Percentiles rank a stretch among this genome's conserved stretches.
Evolutionary conservation across 2,329 filamentous ascomycete species (phyloP).

Genomic region (Spiromastix sp.): DNA sequence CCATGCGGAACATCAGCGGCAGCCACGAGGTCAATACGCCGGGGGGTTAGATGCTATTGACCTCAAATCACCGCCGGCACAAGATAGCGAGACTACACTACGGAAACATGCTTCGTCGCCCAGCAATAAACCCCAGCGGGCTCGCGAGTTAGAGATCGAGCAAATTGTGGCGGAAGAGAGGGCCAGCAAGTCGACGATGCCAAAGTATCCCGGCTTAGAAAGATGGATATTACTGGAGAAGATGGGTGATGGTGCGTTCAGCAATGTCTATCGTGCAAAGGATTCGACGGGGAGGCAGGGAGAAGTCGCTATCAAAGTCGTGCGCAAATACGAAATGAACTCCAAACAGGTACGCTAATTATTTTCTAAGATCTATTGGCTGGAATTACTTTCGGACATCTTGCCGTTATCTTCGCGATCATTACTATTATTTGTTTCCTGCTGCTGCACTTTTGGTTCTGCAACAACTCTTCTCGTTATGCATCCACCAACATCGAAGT

Average conservation of each 20-base stretch:
- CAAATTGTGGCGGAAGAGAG: constrained; percentile 88
- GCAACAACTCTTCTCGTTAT: too few relatives aligned
- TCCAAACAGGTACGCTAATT: constrained; percentile 76
- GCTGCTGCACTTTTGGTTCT: too few relatives aligned
- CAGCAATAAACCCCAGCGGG: constrained; percentile 40
- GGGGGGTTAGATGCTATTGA: constrained; percentile 53
- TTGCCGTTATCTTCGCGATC: too few relatives aligned
- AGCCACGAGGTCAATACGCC: constrained; percentile 35
- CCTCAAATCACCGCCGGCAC: constrained; percentile 46
- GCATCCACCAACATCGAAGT: constrained; percentile 41
- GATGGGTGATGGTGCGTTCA: constrained; percentile 98
- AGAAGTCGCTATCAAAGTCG: constrained; percentile 95
- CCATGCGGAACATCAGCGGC: constrained; percentile 52
- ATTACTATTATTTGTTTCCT: too few relatives aligned
- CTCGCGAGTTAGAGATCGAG: constrained; percentile 57
- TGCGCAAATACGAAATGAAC: constrained; percentile 98
- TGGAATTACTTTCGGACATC: too few relatives aligned
- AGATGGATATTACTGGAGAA: constrained; percentile 83
- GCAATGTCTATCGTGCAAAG: constrained; percentile 87
- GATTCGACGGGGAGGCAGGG: constrained; percentile 61
- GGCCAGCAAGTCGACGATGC: constrained; percentile 73
- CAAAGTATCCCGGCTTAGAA: constrained; percentile 73
- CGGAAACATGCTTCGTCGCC: constrained; percentile 37
- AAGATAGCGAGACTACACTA: constrained; percentile 56
- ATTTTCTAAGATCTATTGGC: constrained; percentile 9